Evolutionary conservation across 805 yeast genomes (phyloP).

Genomic region (Yamadazyma phyllophila): DNA sequence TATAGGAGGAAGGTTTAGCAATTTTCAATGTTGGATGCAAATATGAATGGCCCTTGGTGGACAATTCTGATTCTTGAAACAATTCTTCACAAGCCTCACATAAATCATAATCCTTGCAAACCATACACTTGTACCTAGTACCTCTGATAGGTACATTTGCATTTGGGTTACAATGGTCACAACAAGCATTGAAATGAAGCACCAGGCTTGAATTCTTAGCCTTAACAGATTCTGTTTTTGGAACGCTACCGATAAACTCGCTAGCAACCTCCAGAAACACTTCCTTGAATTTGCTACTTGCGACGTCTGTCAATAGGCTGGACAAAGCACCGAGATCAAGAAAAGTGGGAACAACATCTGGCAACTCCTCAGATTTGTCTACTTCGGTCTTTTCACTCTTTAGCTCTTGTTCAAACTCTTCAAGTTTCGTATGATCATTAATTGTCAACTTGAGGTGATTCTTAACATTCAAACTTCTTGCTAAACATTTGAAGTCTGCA

Average conservation of each 20-base stretch:
- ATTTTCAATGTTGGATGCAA: slow-evolving; percentile 33
- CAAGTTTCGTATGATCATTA: slow-evolving; percentile 3
- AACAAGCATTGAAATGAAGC: slow-evolving; percentile 19
- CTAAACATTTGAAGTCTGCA: slow-evolving; percentile 43
- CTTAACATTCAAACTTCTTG: slow-evolving; percentile 49
- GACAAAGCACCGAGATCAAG: slow-evolving; percentile 24
- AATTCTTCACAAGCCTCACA: slow-evolving; percentile 39
- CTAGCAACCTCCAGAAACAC: slow-evolving; percentile 17
- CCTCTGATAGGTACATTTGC: slow-evolving; percentile 42
- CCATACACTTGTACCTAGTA: slow-evolving; percentile 47
- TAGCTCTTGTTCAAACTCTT: neutral
- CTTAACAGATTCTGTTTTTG: neutral
- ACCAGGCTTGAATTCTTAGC: neutral
- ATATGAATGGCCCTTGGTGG: slow-evolving; percentile 20
- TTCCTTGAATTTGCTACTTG: slow-evolving; percentile 27
- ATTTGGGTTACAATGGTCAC: slow-evolving; percentile 35
- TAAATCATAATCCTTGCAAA: slow-evolving; percentile 53
- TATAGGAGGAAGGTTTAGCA: slow-evolving; percentile 14
- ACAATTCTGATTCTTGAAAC: slow-evolving; percentile 8
- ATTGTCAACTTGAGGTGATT: slow-evolving; percentile 36
- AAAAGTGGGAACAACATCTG: neutral
- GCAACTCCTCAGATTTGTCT: neutral
- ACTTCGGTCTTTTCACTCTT: neutral
- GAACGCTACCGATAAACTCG: slow-evolving; percentile 7
- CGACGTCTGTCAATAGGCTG: slow-evolving; percentile 27